These are phyloP conservation scores for Glycine latifolia DNA, from an alignment of 306 rosid species.

Conservation along the genomic window DNA sequence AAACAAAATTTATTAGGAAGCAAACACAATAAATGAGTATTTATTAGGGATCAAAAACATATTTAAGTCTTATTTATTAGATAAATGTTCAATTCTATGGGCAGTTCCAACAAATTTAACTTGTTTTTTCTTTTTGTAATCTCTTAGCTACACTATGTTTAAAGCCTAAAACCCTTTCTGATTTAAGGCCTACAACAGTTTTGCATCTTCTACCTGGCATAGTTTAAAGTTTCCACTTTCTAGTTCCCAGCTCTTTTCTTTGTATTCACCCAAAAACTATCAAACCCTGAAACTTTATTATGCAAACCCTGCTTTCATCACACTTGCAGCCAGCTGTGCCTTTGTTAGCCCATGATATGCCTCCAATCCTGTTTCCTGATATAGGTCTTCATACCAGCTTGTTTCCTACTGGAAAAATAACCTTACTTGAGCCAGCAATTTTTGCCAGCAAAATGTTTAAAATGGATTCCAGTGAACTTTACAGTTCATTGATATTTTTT, in stretches of 20 bases:
- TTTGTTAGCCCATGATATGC: background rate
- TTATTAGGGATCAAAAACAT: no score
- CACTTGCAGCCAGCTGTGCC: background rate
- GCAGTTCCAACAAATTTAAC: background rate
- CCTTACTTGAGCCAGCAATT: background rate
- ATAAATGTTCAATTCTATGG: constrained; percentile 6
- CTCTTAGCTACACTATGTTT: constrained; percentile 4
- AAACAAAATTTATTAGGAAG: no score
- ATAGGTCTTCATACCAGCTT: background rate
- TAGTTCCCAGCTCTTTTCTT: background rate
- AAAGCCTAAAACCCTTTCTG: background rate
- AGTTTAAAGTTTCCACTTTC: constrained; percentile 3
- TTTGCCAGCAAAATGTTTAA: constrained; percentile 4
- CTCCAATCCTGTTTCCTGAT: background rate
- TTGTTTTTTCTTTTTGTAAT: background rate
- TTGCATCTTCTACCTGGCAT: constrained; percentile 9
- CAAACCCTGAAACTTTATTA: background rate
- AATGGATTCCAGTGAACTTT: background rate
- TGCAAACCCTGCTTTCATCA: background rate
- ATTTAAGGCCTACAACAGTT: constrained; percentile 10
- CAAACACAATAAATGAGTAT: no score
- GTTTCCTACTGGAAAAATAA: background rate
- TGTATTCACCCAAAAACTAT: background rate
- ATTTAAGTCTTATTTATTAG: background rate
- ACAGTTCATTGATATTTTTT: background rate